These are phyloP conservation scores for Blepharisma stoltei DNA, from an alignment of 73 alveolate species.

Conservation along the genomic window DNA sequence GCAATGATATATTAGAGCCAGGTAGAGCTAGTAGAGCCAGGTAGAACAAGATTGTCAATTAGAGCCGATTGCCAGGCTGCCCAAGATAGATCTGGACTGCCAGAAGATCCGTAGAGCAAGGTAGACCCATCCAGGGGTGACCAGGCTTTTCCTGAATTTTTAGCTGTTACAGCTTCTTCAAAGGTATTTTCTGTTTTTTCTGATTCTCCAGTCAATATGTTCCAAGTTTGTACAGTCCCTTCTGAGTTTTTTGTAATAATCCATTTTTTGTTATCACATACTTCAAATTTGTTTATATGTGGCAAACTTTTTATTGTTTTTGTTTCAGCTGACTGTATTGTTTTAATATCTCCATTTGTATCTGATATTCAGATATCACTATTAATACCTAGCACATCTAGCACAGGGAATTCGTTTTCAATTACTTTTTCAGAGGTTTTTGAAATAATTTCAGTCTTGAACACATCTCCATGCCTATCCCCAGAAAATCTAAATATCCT, in stretches of 20 bases:
- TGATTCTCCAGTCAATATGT: background rate
- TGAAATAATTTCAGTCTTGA: background rate
- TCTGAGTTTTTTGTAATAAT: constrained; percentile 2
- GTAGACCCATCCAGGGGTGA: too few species aligned
- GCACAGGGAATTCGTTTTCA: background rate
- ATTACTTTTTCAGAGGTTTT: background rate
- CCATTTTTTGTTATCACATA: constrained; percentile 14
- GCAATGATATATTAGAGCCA: too few species aligned
- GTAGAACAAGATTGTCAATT: too few species aligned
- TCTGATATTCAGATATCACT: background rate
- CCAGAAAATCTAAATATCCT: background rate
- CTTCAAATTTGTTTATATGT: background rate
- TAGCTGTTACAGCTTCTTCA: background rate
- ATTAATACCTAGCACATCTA: background rate
- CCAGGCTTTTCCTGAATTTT: background rate
- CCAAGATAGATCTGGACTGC: too few species aligned
- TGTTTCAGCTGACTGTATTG: background rate
- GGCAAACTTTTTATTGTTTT: background rate
- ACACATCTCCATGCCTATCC: background rate
- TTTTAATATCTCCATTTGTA: background rate
- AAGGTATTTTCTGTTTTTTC: background rate
- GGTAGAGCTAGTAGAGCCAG: too few species aligned
- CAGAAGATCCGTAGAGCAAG: too few species aligned
- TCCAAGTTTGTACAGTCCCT: too few species aligned
- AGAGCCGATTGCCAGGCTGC: too few species aligned